Base-by-base conservation (phyloP, 768 basidiomycete species). In the Rhizopogon vesiculosus region DNA sequence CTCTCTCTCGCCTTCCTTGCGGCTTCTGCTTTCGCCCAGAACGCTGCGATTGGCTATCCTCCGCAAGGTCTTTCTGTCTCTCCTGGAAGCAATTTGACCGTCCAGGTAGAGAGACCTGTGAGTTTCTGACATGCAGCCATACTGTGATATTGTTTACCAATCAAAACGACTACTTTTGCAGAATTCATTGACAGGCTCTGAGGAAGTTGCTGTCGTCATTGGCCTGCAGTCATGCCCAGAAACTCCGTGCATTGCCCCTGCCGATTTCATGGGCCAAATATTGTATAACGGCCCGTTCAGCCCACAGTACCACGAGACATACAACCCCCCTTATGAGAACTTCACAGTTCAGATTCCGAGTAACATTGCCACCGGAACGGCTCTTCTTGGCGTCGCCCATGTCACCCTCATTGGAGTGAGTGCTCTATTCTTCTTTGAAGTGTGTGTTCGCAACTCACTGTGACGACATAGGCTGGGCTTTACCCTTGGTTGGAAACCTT, bases 71-170 rank as follows among this genome's bases (percentile, higher is more conserved):
- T 69, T 5, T 58, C 62, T 10, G 69, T 82, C 9, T 48, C 39
- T 7, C 58, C 75, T 29, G 81, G 82, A 5, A 62, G 57, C 7
- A 60, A 62, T 10, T 41, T 83, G 33, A 73, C 64, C 3, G 76
- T 83, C 3, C 75, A 80, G 57, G 62, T 84, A 7, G 76, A 78
- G 54, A 70, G 72, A 51, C 79, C 78, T 4, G 81, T 83, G 63
- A 18, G 78, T 69, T 8, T 3, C n/a, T 56, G 7, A 5, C 16
- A 25, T 29, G 2, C 9, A 33, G 7, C 10, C 5, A 38, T 41
- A 16, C 13, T 19, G 7, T 44, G 38, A 42, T 42, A 53, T 25
- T 13, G 5, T 19, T 43, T 3, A 16, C 22, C 49, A 13, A 61
- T 42, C 33, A 40, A 25, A 25, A 9, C 0, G 18, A 1, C 7